Evolutionary conservation across 1,284 basidiomycete species (phyloP).

Genomic region (Naganishia albida): DNA sequence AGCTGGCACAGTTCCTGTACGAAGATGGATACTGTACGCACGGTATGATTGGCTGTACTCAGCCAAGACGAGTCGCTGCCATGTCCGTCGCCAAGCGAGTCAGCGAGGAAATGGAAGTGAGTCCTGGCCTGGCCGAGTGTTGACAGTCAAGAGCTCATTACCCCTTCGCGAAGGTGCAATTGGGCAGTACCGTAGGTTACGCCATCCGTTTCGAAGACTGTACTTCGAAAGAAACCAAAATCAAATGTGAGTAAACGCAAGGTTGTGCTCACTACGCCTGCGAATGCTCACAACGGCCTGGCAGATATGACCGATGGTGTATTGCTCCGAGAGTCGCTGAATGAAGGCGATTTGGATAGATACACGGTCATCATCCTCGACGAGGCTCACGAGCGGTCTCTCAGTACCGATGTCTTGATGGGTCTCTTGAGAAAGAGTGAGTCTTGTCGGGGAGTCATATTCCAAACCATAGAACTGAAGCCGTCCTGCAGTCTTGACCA

Average conservation of each 20-base stretch:
- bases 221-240: conserved; percentile 85
- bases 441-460: conserved; percentile 41
- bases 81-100: conserved; percentile 99
- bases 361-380: conserved; percentile 96
- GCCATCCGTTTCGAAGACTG: conserved; percentile 98
- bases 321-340: conserved; percentile 87
- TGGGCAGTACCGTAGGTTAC: conserved; percentile 88
- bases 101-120: conserved; percentile 78
- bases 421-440: conserved; percentile 87
- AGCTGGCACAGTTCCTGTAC: conserved; percentile 86
- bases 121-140: conserved; percentile 25
- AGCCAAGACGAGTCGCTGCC: conserved; percentile 93
- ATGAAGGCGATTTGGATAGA: conserved; percentile 90
- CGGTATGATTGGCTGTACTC: conserved; percentile 92
- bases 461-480: conserved; percentile 8
- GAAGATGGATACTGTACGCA: conserved; percentile 90
- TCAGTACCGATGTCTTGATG: conserved; percentile 97
- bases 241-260: conserved; percentile 72
- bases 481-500: conserved; percentile 70
- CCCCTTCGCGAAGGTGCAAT: conserved; percentile 55
- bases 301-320: conserved; percentile 98
- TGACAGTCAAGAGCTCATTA: background rate
- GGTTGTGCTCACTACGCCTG: background rate
- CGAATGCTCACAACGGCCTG: background rate
- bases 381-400: conserved; percentile 92